Evolutionary conservation across 306 rosid genomes (phyloP), one percentile per base, ranked within the genome.

Genomic region (Prunus fruticosa): DNA sequence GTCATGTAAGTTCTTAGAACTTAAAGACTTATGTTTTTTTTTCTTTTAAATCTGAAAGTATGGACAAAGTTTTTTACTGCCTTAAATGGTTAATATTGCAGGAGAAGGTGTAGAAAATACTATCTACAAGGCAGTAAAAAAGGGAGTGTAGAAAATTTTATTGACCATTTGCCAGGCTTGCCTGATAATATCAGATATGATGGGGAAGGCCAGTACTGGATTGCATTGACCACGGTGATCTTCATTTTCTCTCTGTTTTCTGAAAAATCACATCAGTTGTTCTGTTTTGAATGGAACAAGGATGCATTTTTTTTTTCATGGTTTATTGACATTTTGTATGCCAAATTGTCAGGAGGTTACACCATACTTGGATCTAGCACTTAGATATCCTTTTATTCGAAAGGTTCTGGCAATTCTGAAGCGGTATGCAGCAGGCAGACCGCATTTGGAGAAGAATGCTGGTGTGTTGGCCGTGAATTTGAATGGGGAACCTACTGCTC

Each of bases 181-280:
- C 93, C 95, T 1, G 98, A 94, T 68, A 94, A 92, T 46, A 92
- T 90, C 81, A 88, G 81, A 38, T 90, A 92, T 79, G 96, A 89
- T 50, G 97, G 93, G 45, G 68, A 94, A 28, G 94, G 95, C 16
- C 87, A 69, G 0, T 94, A 81, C 68, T 91, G 89, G 93, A 90
- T 94, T 30, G 97, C 76, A 54, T 10, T 89, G 6, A 1, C 77
- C 7, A 12, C 80, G 89, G 98, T 87, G 75, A 49, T 8, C 12
- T n/a, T 13, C 34, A 47, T 47, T 22, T 65, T 8, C 14, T 46
- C 10, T 53, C 41, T 20, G n/a, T 32, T 49, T 20, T 38, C 8
- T 18, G 43, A 12, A 53, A 34, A 25, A 13, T 25, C 7, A 30
- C 22, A 41, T 20, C 52, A 18, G 41, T 34, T 34, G 41, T 32